Percentiles rank a stretch among this genome's conserved stretches.
These are phyloP conservation scores for Pseudopyrenochaeta lycopersici DNA, from an alignment of 2,329 filamentous ascomycete species.

Conservation along the genomic window DNA sequence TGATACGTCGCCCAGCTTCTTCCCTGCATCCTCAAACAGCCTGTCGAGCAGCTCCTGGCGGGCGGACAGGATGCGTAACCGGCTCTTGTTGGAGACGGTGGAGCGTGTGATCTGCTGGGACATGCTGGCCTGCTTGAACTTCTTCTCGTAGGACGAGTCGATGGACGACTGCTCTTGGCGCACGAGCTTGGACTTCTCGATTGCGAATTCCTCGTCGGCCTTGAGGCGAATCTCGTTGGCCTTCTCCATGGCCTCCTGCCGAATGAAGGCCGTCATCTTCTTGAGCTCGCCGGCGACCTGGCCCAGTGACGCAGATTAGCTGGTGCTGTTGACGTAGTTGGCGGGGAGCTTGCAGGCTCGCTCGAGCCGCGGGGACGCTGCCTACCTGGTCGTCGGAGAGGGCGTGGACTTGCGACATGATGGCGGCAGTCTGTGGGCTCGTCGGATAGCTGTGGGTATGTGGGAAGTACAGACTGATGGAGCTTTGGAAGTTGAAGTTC, in stretches of 20 bases:
- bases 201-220: constrained; percentile 98
- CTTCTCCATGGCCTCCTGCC: constrained; percentile 97
- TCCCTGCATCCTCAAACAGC: constrained; percentile 83
- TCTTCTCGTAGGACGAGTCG: constrained; percentile 94
- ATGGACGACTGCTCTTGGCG: constrained; percentile 93
- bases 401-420: constrained; percentile 91
- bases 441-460: constrained; percentile 17
- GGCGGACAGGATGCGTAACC: constrained; percentile 85
- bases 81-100: constrained; percentile 94
- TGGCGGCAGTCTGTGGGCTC: constrained; percentile 51
- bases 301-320: constrained; percentile 36
- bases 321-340: constrained; percentile 39
- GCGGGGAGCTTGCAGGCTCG: constrained; percentile 21
- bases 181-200: constrained; percentile 98
- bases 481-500: constrained; percentile 39
- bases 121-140: constrained; percentile 98
- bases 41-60: constrained; percentile 90
- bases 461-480: constrained; percentile 20
- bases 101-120: constrained; percentile 98
- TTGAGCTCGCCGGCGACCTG: constrained; percentile 97
- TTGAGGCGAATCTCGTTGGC: constrained; percentile 97
- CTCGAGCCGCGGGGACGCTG: constrained; percentile 22
- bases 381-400: constrained; percentile 96
- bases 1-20: constrained; percentile 72
- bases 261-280: constrained; percentile 99